phyloP scores from a whole-genome alignment of 2,329 filamentous ascomycete species.

The Fusarium tupiense region DNA sequence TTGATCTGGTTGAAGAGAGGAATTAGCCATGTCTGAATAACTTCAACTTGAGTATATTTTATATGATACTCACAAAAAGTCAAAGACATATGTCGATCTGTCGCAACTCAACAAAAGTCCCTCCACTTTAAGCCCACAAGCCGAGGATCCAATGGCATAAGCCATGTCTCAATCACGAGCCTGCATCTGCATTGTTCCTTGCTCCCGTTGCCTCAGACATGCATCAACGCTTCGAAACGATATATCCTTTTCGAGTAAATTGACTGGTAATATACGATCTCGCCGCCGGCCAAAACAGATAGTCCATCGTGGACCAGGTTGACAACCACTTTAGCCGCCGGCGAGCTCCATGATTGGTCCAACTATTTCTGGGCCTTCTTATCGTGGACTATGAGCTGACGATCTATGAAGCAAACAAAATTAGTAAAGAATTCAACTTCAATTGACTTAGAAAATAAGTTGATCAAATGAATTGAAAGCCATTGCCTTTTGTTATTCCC shows the following conservation, averaged over 20 bases:
- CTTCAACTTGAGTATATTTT: not conserved
- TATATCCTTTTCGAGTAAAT: not conserved
- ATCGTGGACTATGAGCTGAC: not conserved
- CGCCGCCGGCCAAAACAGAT: conserved; percentile 14
- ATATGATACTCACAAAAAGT: not conserved
- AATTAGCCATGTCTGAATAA: not conserved
- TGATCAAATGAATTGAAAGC: too few relatives aligned
- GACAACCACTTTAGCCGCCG: conserved; percentile 4
- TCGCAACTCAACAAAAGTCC: not conserved
- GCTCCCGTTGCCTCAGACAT: not conserved
- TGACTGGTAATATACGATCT: conserved; percentile 1
- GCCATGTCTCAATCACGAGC: conserved; percentile 2
- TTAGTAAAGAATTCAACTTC: not conserved
- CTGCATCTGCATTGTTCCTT: not conserved
- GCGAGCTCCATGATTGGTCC: conserved; percentile 18
- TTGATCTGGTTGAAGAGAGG: not conserved
- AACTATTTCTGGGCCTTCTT: conserved; percentile 5
- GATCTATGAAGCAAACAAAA: not conserved
- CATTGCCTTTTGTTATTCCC: not conserved
- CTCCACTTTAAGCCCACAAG: not conserved
- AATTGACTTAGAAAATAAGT: not conserved
- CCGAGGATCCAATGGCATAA: not conserved
- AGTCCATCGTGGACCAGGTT: not conserved
- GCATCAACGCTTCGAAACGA: not conserved
- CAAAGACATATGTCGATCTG: not conserved